Conservation (phyloP, 1,284 basidiomycete genomes). For the Irpex lacteus region DNA sequence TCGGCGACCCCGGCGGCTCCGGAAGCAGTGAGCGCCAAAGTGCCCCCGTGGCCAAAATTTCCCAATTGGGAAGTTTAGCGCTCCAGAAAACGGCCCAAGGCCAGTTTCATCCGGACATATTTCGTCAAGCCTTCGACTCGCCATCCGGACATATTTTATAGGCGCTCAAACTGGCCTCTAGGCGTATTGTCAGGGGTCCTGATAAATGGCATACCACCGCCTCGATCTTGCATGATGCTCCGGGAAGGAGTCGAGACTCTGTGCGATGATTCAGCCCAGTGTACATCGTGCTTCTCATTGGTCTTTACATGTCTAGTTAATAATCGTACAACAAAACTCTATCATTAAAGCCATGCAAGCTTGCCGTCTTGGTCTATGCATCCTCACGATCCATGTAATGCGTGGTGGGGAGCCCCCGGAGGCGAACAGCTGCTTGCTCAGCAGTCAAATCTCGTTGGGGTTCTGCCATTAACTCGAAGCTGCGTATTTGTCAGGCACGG, state of each 20-base stretch:
- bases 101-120: too few relatives aligned
- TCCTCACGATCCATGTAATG: constrained; percentile 43
- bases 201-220: too few relatives aligned
- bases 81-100: too few relatives aligned
- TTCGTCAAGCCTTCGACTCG: too few relatives aligned
- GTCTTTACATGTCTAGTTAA: neutral
- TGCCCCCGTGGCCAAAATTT: too few relatives aligned
- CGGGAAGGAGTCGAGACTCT: neutral
- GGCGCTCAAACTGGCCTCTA: too few relatives aligned
- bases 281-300: neutral
- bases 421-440: constrained; percentile 78
- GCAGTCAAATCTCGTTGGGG: constrained; percentile 89
- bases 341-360: neutral
- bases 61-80: too few relatives aligned
- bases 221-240: too few relatives aligned
- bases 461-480: constrained; percentile 92
- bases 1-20: too few relatives aligned
- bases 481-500: constrained; percentile 27
- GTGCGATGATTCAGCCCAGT: neutral
- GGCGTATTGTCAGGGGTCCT: too few relatives aligned
- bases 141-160: too few relatives aligned
- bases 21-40: too few relatives aligned
- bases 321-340: neutral
- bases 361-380: constrained; percentile 5
- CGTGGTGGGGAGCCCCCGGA: constrained; percentile 49